Conservation (phyloP, 2,329 filamentous ascomycete genomes). For the Microsporum ferrugineum region DNA sequence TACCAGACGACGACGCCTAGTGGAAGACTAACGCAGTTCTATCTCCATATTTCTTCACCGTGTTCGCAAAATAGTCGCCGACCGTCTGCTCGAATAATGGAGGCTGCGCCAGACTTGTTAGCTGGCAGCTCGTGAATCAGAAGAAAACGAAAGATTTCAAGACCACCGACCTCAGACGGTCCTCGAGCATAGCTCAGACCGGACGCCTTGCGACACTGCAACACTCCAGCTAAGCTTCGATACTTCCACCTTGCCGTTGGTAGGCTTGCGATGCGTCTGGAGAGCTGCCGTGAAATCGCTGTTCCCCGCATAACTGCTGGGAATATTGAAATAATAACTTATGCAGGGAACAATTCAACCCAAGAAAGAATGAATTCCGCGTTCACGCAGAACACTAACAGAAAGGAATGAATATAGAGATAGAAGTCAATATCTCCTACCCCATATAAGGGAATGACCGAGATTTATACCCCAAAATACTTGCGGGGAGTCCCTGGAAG, state of each 20-base stretch:
- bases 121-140: constrained; percentile 8
- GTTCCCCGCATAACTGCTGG: constrained; percentile 1
- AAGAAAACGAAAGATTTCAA: background rate
- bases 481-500: background rate
- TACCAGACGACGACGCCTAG: background rate
- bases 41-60: constrained; percentile 36
- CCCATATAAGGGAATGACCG: background rate
- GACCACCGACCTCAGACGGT: constrained; percentile 20
- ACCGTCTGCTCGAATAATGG: constrained; percentile 39
- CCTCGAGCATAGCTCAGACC: constrained; percentile 24
- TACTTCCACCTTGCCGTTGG: background rate
- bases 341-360: background rate
- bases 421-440: too few species aligned
- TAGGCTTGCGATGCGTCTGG: background rate
- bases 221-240: background rate
- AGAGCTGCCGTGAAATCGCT: background rate
- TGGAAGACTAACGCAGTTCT: constrained; percentile 40
- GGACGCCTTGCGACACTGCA: constrained; percentile 16
- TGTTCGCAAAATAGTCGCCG: constrained; percentile 35
- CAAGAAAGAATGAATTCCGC: background rate
- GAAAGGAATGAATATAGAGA: background rate
- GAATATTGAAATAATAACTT: background rate
- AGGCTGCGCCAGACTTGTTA: constrained; percentile 23
- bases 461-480: background rate
- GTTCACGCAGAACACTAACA: background rate